Conservation (phyloP, 2,329 filamentous ascomycete genomes). For the Beauveria varroae region DNA sequence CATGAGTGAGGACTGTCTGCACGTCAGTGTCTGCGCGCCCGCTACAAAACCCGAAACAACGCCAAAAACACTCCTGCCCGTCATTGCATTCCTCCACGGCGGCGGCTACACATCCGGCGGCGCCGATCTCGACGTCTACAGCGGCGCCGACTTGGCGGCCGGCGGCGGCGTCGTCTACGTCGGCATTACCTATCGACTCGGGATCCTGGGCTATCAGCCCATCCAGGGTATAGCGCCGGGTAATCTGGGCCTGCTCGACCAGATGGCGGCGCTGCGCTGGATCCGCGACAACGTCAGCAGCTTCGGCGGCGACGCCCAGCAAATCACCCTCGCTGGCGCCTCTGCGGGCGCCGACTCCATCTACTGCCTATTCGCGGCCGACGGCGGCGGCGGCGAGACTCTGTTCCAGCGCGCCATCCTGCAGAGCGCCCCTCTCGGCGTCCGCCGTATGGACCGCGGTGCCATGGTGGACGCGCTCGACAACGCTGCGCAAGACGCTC, state of each 20-base stretch:
- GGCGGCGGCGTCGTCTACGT: conserved; percentile 17
- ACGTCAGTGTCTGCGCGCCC: conserved; percentile 13
- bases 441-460: conserved; percentile 2
- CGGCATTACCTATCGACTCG: conserved; percentile 27
- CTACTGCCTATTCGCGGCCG: conserved; percentile 12
- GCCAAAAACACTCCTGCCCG: conserved; percentile 13
- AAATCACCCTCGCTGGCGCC: conserved; percentile 58
- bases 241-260: conserved; percentile 54
- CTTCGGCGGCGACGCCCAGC: conserved; percentile 58
- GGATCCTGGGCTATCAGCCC: conserved; percentile 28
- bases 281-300: conserved; percentile 53
- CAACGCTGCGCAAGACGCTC: not conserved
- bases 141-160: conserved; percentile 4
- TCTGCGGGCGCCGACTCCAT: conserved; percentile 47
- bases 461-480: conserved; percentile 9
- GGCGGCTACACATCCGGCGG: conserved; percentile 16
- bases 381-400: not conserved
- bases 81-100: conserved; percentile 22
- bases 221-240: conserved; percentile 19
- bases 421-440: conserved; percentile 14
- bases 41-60: not conserved
- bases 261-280: conserved; percentile 53
- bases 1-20: conserved; percentile 14
- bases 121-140: conserved; percentile 13
- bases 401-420: conserved; percentile 15